A percentile compares a stretch with the other conserved stretches of the same genome.
Conservation (phyloP, 306 rosid genomes). For the Inga leiocalycina region DNA sequence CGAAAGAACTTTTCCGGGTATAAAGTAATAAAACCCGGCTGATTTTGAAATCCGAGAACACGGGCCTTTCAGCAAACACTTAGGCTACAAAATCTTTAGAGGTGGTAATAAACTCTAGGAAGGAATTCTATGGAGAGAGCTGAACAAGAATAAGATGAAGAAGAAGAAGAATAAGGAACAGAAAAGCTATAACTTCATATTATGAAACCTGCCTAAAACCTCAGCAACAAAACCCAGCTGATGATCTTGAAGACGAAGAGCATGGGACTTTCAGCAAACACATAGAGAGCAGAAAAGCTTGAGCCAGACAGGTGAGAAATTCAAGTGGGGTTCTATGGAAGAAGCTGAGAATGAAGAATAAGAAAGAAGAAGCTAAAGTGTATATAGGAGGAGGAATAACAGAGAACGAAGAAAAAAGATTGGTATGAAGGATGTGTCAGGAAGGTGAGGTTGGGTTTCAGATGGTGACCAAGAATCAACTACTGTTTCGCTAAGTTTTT, state of each 20-base stretch:
- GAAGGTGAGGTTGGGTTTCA: constrained; percentile 77
- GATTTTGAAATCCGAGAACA: constrained; percentile 18
- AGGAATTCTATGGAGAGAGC: constrained; percentile 6
- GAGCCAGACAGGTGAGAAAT: constrained; percentile 8
- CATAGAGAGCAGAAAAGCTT: neutral
- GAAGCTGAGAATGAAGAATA: constrained; percentile 22
- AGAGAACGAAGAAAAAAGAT: constrained; percentile 18
- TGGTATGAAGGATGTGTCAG: constrained; percentile 64
- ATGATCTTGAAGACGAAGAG: neutral
- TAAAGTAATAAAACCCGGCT: constrained; percentile 26
- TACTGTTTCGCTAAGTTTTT: constrained; percentile 28
- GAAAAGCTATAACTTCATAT: neutral
- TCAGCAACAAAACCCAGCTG: neutral
- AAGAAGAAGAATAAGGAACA: neutral
- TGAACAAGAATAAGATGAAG: neutral
- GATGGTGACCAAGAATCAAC: constrained; percentile 89
- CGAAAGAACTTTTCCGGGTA: constrained; percentile 29
- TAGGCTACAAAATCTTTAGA: neutral
- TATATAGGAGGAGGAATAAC: constrained; percentile 41
- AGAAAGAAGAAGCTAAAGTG: constrained; percentile 8
- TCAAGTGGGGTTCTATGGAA: constrained; percentile 11
- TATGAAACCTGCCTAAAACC: neutral
- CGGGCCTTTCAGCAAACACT: constrained; percentile 24
- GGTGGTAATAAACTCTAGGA: constrained; percentile 5
- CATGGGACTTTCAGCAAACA: constrained; percentile 26